Percentiles rank a stretch among this genome's conserved stretches.
Conservation (phyloP, 495 filamentous ascomycete genomes). For the Neurospora cerealis region DNA sequence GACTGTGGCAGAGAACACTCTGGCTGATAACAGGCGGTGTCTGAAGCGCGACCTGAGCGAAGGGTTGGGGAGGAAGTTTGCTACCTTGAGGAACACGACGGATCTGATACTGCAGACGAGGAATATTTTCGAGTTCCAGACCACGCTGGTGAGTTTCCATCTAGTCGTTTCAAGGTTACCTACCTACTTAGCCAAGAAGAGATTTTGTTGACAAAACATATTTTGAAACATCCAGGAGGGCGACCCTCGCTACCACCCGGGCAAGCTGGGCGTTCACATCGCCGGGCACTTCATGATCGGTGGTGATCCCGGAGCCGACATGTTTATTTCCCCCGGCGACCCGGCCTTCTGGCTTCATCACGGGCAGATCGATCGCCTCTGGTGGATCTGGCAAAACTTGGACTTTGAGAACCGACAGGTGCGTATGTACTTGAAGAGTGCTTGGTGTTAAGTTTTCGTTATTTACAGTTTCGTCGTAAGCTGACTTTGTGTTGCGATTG, state of each 20-base stretch:
- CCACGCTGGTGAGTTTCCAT: constrained; percentile 18
- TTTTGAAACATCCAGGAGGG: constrained; percentile 22
- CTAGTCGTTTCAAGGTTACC: constrained; percentile 1
- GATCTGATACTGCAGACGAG: constrained; percentile 35
- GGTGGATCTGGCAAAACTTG: constrained; percentile 59
- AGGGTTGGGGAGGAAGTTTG: constrained; percentile 30
- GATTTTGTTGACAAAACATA: neutral
- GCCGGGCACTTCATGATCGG: constrained; percentile 55
- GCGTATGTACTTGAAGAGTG: constrained; percentile 12
- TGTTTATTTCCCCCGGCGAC: constrained; percentile 49
- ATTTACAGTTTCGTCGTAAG: constrained; percentile 21
- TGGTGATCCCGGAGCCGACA: constrained; percentile 47
- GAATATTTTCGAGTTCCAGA: constrained; percentile 43
- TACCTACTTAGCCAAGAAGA: neutral
- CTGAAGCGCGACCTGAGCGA: constrained; percentile 54
- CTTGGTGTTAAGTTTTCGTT: no score
- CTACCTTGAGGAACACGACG: constrained; percentile 36
- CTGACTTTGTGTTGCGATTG: neutral
- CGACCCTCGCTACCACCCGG: constrained; percentile 31
- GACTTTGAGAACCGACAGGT: constrained; percentile 32
- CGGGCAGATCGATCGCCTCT: constrained; percentile 52
- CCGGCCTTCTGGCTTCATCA: constrained; percentile 64
- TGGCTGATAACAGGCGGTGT: constrained; percentile 49
- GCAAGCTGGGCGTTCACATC: constrained; percentile 43
- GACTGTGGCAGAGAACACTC: neutral